phyloP scores from a whole-genome alignment of 2,329 filamentous ascomycete genomes.

The Fusarium chuoi region DNA sequence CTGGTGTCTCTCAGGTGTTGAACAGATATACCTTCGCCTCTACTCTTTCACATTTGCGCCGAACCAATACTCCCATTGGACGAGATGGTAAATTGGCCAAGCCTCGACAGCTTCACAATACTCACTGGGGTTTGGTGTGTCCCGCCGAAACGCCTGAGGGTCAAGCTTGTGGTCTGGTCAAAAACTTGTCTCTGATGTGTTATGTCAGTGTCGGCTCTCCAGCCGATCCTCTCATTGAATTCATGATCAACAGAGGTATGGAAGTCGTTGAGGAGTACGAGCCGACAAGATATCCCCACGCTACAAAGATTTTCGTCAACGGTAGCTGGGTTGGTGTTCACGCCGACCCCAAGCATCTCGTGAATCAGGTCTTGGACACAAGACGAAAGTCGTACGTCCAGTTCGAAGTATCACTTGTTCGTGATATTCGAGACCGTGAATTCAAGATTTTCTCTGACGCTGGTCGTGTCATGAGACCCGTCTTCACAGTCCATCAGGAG shows the following conservation, averaged over 20 bases:
- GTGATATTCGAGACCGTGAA: slow-evolving; percentile 95
- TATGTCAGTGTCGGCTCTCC: slow-evolving; percentile 96
- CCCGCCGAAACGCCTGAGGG: slow-evolving; percentile 98
- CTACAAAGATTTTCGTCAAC: slow-evolving; percentile 98
- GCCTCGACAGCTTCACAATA: slow-evolving; percentile 92
- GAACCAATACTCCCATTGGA: slow-evolving; percentile 95
- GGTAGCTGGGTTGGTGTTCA: slow-evolving; percentile 98
- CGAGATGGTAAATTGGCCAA: slow-evolving; percentile 98
- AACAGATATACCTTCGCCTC: slow-evolving; percentile 98
- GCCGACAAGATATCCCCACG: slow-evolving; percentile 83
- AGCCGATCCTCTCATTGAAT: slow-evolving; percentile 87
- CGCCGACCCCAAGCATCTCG: slow-evolving; percentile 85
- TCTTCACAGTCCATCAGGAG: slow-evolving; percentile 94
- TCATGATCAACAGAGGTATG: slow-evolving; percentile 92
- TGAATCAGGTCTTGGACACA: slow-evolving; percentile 79
- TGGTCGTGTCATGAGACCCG: slow-evolving; percentile 90
- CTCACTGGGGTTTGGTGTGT: slow-evolving; percentile 98
- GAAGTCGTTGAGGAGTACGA: slow-evolving; percentile 97
- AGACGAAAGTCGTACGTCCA: slow-evolving; percentile 85
- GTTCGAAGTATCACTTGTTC: slow-evolving; percentile 91
- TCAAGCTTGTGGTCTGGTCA: slow-evolving; percentile 96
- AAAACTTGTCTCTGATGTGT: slow-evolving; percentile 98
- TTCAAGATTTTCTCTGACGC: slow-evolving; percentile 99
- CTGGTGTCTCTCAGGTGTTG: slow-evolving; percentile 96
- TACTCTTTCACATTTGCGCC: slow-evolving; percentile 93